Evolutionary conservation across 2,329 filamentous ascomycete genomes (phyloP).

Genomic region (Alternaria panax): DNA sequence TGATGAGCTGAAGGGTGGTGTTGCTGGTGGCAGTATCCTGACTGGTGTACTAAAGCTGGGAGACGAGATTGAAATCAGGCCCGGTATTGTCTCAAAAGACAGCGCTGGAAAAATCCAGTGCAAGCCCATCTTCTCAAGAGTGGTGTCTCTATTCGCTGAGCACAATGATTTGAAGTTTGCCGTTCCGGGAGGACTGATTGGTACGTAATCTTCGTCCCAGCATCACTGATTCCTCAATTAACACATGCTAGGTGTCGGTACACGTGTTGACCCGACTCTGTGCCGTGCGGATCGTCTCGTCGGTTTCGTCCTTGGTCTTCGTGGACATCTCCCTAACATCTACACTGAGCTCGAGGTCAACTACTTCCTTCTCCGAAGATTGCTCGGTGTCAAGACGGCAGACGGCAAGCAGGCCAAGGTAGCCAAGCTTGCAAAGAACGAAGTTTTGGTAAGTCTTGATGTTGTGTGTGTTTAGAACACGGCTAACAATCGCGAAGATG

Average conservation of each 20-base stretch:
- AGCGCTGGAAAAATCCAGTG: slow-evolving; percentile 93
- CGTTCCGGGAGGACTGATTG: slow-evolving; percentile 95
- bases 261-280: slow-evolving; percentile 94
- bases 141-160: slow-evolving; percentile 95
- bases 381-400: slow-evolving; percentile 95
- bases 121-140: slow-evolving; percentile 94
- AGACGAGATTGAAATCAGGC: slow-evolving; percentile 97
- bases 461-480: neutral
- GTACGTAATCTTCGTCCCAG: slow-evolving; percentile 29
- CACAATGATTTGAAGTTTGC: slow-evolving; percentile 99
- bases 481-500: slow-evolving; percentile 63
- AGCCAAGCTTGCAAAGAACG: slow-evolving; percentile 96
- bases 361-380: slow-evolving; percentile 94
- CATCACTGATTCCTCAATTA: slow-evolving; percentile 13
- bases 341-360: slow-evolving; percentile 97
- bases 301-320: slow-evolving; percentile 94
- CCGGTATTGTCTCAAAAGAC: slow-evolving; percentile 97
- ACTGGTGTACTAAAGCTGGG: slow-evolving; percentile 96
- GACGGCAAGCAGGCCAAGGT: slow-evolving; percentile 99
- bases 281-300: slow-evolving; percentile 99
- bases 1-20: slow-evolving; percentile 97
- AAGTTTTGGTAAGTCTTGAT: slow-evolving; percentile 69
- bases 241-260: slow-evolving; percentile 76
- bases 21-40: slow-evolving; percentile 95
- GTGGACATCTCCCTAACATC: slow-evolving; percentile 91